phyloP scores from a whole-genome alignment of 805 yeast species.

The Kazachstania taianensis region DNA sequence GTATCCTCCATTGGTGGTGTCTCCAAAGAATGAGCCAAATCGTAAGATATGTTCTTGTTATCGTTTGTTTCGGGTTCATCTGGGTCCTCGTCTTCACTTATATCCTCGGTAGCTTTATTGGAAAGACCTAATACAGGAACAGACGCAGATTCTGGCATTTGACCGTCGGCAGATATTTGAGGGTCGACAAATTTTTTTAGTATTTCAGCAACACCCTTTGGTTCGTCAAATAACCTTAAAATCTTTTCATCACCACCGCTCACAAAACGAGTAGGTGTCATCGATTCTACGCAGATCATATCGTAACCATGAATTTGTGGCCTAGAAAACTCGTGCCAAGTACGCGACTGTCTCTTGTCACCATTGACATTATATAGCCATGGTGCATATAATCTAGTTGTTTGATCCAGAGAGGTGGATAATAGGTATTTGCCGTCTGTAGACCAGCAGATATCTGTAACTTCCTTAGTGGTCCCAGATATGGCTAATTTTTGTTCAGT shows the following conservation, averaged over 20 bases:
- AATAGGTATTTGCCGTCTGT: conserved; percentile 53
- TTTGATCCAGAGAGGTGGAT: conserved; percentile 84
- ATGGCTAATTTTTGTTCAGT: conserved; percentile 46
- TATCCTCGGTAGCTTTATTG: conserved; percentile 66
- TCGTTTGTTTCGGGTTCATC: conserved; percentile 27
- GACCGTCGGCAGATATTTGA: conserved; percentile 20
- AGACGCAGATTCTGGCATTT: conserved; percentile 73
- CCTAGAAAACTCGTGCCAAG: conserved; percentile 90
- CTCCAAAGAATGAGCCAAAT: conserved; percentile 36
- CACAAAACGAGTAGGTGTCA: conserved; percentile 55
- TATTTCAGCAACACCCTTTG: conserved; percentile 61
- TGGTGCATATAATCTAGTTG: conserved; percentile 72
- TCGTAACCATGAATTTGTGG: conserved; percentile 99
- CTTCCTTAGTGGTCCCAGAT: conserved; percentile 67
- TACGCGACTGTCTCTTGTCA: conserved; percentile 19
- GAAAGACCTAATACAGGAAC: conserved; percentile 91
- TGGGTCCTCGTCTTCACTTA: conserved; percentile 35
- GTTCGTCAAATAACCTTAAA: conserved; percentile 79
- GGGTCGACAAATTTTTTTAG: conserved; percentile 46
- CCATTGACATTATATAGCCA: conserved; percentile 37
- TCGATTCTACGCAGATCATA: conserved; percentile 67
- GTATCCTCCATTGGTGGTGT: conserved; percentile 84
- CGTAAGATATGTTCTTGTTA: conserved; percentile 34
- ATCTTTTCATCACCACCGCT: conserved; percentile 96
- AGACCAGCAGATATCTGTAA: conserved; percentile 76